Evolutionary conservation across 73 alveolate species (phyloP), one percentile per base, ranked within the genome.

Genomic region (Paramecium sexaurelia): DNA sequence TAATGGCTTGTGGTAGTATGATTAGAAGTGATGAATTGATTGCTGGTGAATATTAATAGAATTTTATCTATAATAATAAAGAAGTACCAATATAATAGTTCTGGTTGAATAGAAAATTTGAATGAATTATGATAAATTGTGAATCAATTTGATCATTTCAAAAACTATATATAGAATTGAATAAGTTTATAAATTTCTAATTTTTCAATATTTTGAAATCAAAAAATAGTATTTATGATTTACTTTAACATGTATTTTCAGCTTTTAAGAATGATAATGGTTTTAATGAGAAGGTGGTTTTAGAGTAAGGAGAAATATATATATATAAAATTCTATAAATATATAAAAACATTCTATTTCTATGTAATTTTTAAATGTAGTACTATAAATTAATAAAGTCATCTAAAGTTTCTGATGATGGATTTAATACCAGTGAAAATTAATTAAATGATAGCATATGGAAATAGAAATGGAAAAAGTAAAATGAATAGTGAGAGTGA

Each of bases 1-100:
- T 86, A 22, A 86, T 86, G 93, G 84, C 84, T 35, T 86, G 93
- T 66, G 93, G 93, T 86, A 61, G 87, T 37, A 51, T 86, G 55
- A 86, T 86, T 45, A 66, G 93, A 61, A 85, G 68, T 45, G 92
- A 85, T 56, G 83, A 24, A 7, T 20, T 51, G 4, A 20, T 51
- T 17, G 67, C 33, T 51, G 67, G 67, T 51, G 67, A 51, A 51
- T 51, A 51, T n/a, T 51, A 51, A 20, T 51, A 51, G 67, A 26
- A 51, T 51, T 51, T 51, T 29, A 51, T 6, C 0, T n/a, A 17
- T 3, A 51, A 51, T 51, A 20, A 51, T 51, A 17, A 51, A 20
- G 33, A 51, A 51, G 67, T 51, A 29, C 67, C 67, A 17, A 51
- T 51, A 17, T 8, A 51, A 17, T 51, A 51, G 33, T 51, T 51